Percentiles rank a stretch among this genome's conserved stretches.
Conservation (phyloP, 805 yeast genomes). For the Myxozyma sirexii region DNA sequence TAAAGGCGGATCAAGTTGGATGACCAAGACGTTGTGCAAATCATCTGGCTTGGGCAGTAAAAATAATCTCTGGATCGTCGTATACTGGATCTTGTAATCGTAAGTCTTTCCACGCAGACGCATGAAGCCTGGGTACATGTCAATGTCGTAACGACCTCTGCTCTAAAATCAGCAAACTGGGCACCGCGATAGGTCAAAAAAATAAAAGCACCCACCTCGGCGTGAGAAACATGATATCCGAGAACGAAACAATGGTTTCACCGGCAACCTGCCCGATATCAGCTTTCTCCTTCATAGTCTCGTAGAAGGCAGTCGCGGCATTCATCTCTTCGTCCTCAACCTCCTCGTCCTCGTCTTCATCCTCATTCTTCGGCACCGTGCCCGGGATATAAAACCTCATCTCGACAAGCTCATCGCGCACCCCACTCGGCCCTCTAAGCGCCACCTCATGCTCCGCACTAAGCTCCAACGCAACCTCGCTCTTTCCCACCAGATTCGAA, state of each 20-base stretch:
- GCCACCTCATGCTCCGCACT: constrained; percentile 51
- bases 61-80: constrained; percentile 86
- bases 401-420: constrained; percentile 84
- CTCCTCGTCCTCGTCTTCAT: constrained; percentile 44
- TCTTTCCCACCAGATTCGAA: constrained; percentile 85
- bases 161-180: not conserved
- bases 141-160: constrained; percentile 97
- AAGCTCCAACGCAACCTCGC: constrained; percentile 90
- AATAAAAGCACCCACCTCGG: constrained; percentile 49
- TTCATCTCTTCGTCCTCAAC: constrained; percentile 55
- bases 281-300: constrained; percentile 87
- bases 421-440: constrained; percentile 65
- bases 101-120: constrained; percentile 96
- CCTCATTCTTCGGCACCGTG: constrained; percentile 54
- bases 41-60: constrained; percentile 95
- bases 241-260: constrained; percentile 89
- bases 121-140: constrained; percentile 83
- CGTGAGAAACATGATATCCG: constrained; percentile 87
- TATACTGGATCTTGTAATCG: constrained; percentile 91
- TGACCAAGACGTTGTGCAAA: constrained; percentile 78
- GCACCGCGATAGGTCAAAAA: not conserved
- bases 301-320: constrained; percentile 85
- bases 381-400: constrained; percentile 94
- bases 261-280: constrained; percentile 94
- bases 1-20: constrained; percentile 94